Conservation (phyloP, 306 rosid species). For the Datisca glomerata region DNA sequence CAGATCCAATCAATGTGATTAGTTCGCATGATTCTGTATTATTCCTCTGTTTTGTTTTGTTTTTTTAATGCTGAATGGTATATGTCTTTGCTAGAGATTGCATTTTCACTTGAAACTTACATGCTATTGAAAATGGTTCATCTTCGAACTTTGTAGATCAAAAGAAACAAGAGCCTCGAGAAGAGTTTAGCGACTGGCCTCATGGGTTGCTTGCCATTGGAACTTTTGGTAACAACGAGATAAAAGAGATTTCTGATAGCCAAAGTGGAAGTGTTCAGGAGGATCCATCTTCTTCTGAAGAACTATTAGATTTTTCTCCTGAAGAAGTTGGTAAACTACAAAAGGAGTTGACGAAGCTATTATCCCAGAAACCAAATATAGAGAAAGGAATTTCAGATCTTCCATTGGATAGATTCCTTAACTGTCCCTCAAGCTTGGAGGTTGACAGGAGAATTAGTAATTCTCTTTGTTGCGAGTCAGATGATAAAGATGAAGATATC, state of each 20-base stretch:
- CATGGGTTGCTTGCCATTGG: constrained; percentile 83
- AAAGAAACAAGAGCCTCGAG: constrained; percentile 66
- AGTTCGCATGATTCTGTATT: neutral
- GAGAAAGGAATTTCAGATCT: constrained; percentile 70
- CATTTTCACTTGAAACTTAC: neutral
- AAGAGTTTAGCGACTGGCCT: constrained; percentile 94
- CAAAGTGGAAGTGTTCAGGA: constrained; percentile 28
- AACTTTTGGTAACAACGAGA: constrained; percentile 73
- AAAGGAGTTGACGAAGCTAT: constrained; percentile 63
- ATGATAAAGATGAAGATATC: constrained; percentile 60
- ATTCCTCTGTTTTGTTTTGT: neutral
- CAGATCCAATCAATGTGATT: constrained; percentile 3
- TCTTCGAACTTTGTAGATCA: constrained; percentile 27
- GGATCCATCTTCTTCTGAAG: constrained; percentile 52
- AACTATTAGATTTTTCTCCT: constrained; percentile 59
- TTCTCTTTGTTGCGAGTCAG: constrained; percentile 37
- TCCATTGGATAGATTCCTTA: constrained; percentile 89
- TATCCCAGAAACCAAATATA: constrained; percentile 52
- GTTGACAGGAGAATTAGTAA: constrained; percentile 76
- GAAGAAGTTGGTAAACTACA: constrained; percentile 90
- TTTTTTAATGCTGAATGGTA: neutral
- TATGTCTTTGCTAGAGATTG: too few species aligned
- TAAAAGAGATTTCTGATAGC: constrained; percentile 29
- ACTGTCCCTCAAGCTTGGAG: constrained; percentile 95
- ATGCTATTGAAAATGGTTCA: neutral